phyloP scores from a whole-genome alignment of 345 rosid genomes.

The Rhodamnia argentea region DNA sequence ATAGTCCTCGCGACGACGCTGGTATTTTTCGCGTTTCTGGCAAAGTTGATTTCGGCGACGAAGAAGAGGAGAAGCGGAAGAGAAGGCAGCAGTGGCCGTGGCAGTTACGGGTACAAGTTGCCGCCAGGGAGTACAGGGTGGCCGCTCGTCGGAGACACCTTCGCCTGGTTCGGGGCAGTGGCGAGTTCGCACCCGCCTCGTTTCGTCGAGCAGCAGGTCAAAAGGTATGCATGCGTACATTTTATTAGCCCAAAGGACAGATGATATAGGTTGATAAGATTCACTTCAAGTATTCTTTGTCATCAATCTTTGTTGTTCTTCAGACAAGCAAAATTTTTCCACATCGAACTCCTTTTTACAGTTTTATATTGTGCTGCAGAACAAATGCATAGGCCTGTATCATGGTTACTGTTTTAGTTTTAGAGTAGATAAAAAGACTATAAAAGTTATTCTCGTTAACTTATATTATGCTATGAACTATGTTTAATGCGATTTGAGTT shows the following conservation, averaged over 20 bases:
- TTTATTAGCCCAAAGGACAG: background rate
- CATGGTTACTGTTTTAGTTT: background rate
- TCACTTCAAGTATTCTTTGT: background rate
- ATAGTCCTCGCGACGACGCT: background rate
- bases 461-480: background rate
- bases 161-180: slow-evolving; percentile 71
- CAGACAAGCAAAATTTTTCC: background rate
- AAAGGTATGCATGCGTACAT: slow-evolving; percentile 22
- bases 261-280: background rate
- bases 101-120: background rate
- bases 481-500: background rate
- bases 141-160: slow-evolving; percentile 69
- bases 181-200: slow-evolving; percentile 67
- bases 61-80: background rate
- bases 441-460: too few relatives aligned
- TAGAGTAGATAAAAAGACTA: too few relatives aligned
- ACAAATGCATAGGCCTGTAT: background rate
- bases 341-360: background rate
- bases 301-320: background rate
- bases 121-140: slow-evolving; percentile 81
- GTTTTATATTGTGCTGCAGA: background rate
- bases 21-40: background rate
- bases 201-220: slow-evolving; percentile 52
- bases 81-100: background rate
- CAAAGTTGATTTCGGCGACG: background rate